These are phyloP conservation scores for Pseudogymnoascus sp. DNA, from an alignment of 2,329 filamentous ascomycete genomes.

Conservation along the genomic window DNA sequence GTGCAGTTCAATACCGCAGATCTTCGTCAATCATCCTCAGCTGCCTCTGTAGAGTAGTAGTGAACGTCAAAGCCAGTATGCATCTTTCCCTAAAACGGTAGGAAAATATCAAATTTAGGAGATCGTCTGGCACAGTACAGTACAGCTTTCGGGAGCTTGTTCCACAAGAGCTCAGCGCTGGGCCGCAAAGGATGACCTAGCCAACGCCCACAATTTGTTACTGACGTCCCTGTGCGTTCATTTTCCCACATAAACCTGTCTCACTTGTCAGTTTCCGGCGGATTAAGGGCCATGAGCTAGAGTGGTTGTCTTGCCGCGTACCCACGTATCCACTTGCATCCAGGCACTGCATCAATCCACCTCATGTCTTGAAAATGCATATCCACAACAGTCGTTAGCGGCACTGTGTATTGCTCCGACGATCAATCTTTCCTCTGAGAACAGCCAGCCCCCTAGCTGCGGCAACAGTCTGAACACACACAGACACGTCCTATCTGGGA, in stretches of 20 bases:
- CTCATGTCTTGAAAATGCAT: constrained; percentile 1
- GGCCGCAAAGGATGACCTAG: neutral
- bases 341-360: neutral
- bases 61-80: neutral
- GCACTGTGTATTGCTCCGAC: neutral
- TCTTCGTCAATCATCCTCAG: neutral
- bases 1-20: neutral
- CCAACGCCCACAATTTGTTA: neutral
- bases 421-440: neutral
- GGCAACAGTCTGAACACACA: neutral
- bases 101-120: neutral
- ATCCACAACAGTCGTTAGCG: neutral
- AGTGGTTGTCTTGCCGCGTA: neutral
- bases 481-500: neutral
- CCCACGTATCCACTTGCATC: neutral
- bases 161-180: neutral
- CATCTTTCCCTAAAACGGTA: neutral
- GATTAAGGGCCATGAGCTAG: neutral
- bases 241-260: neutral
- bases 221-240: neutral
- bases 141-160: neutral
- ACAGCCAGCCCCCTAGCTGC: neutral
- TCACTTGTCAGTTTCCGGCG: constrained; percentile 4
- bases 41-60: neutral
- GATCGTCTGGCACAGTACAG: neutral